Evolutionary conservation across 1,139 yeast species (phyloP).

Genomic region (Pichia sp.): DNA sequence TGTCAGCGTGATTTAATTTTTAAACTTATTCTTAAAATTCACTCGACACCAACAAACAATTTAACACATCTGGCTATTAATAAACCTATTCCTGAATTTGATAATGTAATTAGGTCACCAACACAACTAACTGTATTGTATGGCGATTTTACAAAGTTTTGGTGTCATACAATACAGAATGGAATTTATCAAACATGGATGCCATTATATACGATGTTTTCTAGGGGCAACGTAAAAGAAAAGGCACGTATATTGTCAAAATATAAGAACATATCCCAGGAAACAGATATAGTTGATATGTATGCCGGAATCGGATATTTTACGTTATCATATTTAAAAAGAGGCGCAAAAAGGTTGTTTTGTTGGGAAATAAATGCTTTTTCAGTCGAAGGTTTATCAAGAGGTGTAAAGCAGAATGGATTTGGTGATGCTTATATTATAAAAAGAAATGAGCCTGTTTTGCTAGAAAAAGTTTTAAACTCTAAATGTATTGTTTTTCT

Average conservation of each 20-base stretch:
- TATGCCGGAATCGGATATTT: slow-evolving; percentile 89
- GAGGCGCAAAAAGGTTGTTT: slow-evolving; percentile 46
- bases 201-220: slow-evolving; percentile 80
- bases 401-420: slow-evolving; percentile 47
- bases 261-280: slow-evolving; percentile 22
- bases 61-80: slow-evolving; percentile 63
- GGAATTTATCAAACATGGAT: slow-evolving; percentile 81
- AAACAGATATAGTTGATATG: slow-evolving; percentile 47
- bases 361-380: slow-evolving; percentile 88
- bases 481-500: slow-evolving; percentile 42
- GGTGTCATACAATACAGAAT: slow-evolving; percentile 70
- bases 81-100: slow-evolving; percentile 54
- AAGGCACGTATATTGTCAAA: slow-evolving; percentile 55
- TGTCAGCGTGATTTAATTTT: background rate
- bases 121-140: slow-evolving; percentile 48
- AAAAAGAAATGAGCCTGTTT: slow-evolving; percentile 30
- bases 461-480: slow-evolving; percentile 14
- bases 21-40: background rate
- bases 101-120: slow-evolving; percentile 56
- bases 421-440: slow-evolving; percentile 36
- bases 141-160: slow-evolving; percentile 73
- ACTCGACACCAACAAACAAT: slow-evolving; percentile 9
- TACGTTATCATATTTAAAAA: slow-evolving; percentile 58
- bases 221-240: slow-evolving; percentile 83
- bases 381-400: slow-evolving; percentile 66